A percentile compares a stretch with the other conserved stretches of the same genome.
Conservation (phyloP, 73 alveolate genomes). For the Tetrahymena elliotti region DNA sequence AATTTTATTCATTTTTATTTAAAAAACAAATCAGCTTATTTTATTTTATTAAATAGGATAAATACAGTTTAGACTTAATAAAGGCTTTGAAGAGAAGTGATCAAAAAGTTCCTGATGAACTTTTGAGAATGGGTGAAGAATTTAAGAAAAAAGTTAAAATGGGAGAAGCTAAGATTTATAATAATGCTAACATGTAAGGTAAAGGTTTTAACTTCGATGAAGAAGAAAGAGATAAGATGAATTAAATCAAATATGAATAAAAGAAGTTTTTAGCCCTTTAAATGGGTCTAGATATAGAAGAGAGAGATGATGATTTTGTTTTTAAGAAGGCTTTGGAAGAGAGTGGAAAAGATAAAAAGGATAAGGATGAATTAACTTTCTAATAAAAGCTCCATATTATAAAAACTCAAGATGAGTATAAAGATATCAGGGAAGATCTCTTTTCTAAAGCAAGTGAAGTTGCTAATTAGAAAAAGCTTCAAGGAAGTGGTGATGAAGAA, state of each 20-base stretch:
- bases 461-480: slow-evolving; percentile 79
- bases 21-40: too few species aligned
- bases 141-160: slow-evolving; percentile 75
- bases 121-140: slow-evolving; percentile 69
- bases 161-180: slow-evolving; percentile 93
- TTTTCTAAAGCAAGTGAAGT: slow-evolving; percentile 81
- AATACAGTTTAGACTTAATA: slow-evolving; percentile 60
- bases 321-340: slow-evolving; percentile 66
- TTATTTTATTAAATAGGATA: not conserved
- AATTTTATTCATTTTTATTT: slow-evolving; percentile 37
- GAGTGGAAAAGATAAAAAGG: slow-evolving; percentile 55
- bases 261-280: slow-evolving; percentile 45
- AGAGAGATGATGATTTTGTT: slow-evolving; percentile 43
- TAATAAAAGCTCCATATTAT: slow-evolving; percentile 28
- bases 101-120: slow-evolving; percentile 82
- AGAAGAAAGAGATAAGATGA: slow-evolving; percentile 77
- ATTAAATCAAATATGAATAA: slow-evolving; percentile 68
- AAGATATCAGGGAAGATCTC: slow-evolving; percentile 51
- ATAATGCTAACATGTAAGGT: slow-evolving; percentile 83
- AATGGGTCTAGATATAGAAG: slow-evolving; percentile 54
- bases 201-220: slow-evolving; percentile 89
- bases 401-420: slow-evolving; percentile 57
- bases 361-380: slow-evolving; percentile 54
- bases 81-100: slow-evolving; percentile 85
- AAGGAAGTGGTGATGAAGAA: slow-evolving; percentile 73